Conservation (phyloP, 73 alveolate genomes). For the Paramecium sonneborni region DNA sequence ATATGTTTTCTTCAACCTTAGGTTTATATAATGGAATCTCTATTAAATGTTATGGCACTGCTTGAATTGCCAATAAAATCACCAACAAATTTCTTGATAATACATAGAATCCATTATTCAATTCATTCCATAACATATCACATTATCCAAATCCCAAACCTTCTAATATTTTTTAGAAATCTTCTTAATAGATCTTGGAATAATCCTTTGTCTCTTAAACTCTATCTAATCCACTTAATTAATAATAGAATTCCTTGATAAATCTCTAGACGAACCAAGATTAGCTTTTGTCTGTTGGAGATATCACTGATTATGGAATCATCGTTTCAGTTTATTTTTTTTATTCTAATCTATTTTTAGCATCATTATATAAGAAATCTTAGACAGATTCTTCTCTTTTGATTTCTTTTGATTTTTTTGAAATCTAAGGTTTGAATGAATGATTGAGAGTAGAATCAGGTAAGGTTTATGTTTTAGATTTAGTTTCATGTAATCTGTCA, state of each 20-base stretch:
- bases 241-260: slow-evolving; percentile 27
- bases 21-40: slow-evolving; percentile 51
- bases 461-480: not conserved
- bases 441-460: not conserved
- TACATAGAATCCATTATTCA: slow-evolving; percentile 39
- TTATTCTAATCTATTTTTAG: slow-evolving; percentile 14
- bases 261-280: slow-evolving; percentile 50
- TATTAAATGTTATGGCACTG: slow-evolving; percentile 28
- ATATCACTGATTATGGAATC: slow-evolving; percentile 17
- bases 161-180: not conserved
- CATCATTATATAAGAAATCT: slow-evolving; percentile 41
- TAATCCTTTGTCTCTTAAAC: slow-evolving; percentile 42
- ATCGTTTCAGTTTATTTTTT: not conserved
- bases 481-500: slow-evolving; percentile 3
- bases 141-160: slow-evolving; percentile 27
- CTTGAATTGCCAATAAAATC: not conserved
- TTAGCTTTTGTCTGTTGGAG: slow-evolving; percentile 21
- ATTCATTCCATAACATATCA: slow-evolving; percentile 18
- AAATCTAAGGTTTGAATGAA: slow-evolving; percentile 45
- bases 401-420: slow-evolving; percentile 17
- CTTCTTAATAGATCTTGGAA: slow-evolving; percentile 8
- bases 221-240: slow-evolving; percentile 35
- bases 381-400: slow-evolving; percentile 23
- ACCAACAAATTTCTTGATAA: slow-evolving; percentile 27
- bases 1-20: slow-evolving; percentile 12